Evolutionary conservation across 2,329 filamentous ascomycete genomes (phyloP).

Genomic region (Neobulgaria alba): DNA sequence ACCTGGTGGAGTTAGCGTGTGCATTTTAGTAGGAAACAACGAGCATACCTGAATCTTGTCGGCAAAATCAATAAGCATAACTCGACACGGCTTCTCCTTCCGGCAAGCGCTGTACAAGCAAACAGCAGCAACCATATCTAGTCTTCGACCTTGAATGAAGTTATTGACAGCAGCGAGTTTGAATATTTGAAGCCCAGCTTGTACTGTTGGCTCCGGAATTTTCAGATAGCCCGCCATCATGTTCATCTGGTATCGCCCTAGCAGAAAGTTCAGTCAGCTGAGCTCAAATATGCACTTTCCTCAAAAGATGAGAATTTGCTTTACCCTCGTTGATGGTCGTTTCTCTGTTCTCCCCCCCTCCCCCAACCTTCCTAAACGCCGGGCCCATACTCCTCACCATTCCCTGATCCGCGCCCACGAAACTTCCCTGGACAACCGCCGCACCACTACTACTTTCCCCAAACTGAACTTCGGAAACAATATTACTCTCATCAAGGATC

Average conservation of each 20-base stretch:
- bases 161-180: slow-evolving; percentile 66
- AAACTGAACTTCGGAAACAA: slow-evolving; percentile 86
- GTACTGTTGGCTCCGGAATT: no score
- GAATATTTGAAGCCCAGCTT: slow-evolving; percentile 63
- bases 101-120: slow-evolving; percentile 86
- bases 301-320: no score
- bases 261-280: no score
- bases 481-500: slow-evolving; percentile 76
- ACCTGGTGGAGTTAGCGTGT: slow-evolving; percentile 39
- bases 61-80: slow-evolving; percentile 93
- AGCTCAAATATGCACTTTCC: no score
- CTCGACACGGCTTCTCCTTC: slow-evolving; percentile 65
- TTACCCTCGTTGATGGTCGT: slow-evolving; percentile 47
- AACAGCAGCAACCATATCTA: slow-evolving; percentile 79
- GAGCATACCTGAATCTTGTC: slow-evolving; percentile 55
- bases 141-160: slow-evolving; percentile 78
- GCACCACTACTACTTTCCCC: slow-evolving; percentile 80
- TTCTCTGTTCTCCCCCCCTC: slow-evolving; percentile 49
- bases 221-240: no score
- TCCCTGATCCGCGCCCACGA: slow-evolving; percentile 77
- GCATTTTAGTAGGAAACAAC: slow-evolving; percentile 8
- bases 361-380: slow-evolving; percentile 50
- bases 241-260: no score
- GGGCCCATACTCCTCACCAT: slow-evolving; percentile 44
- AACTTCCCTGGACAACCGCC: slow-evolving; percentile 84